These are phyloP conservation scores for Chaetomium sp. DNA, from an alignment of 2,329 filamentous ascomycete genomes.

Conservation along the genomic window DNA sequence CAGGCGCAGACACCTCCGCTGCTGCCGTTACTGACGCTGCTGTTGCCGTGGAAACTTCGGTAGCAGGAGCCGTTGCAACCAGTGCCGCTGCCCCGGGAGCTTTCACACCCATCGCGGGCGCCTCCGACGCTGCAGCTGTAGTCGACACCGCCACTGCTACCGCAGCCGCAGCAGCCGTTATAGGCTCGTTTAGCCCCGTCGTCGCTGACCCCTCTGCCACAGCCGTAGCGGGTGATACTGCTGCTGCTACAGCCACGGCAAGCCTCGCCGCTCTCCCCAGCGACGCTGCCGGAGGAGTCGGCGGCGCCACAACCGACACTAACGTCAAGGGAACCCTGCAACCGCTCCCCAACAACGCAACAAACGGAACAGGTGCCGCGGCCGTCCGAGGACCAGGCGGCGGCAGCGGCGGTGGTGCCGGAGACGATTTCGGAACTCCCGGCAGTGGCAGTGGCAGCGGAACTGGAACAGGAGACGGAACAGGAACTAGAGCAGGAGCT, in stretches of 20 bases:
- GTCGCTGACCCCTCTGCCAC: background rate
- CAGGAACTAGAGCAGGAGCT: background rate
- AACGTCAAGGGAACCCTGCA: background rate
- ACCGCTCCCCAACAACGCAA: background rate
- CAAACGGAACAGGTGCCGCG: background rate
- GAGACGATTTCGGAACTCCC: too few relatives aligned
- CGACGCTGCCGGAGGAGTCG: background rate
- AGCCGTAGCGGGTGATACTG: background rate
- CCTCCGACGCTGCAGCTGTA: background rate
- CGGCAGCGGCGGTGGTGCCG: background rate
- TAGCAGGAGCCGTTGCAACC: background rate
- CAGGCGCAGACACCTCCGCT: background rate
- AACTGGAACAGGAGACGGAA: background rate
- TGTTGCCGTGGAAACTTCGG: background rate
- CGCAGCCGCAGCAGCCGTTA: background rate
- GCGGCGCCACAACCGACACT: background rate
- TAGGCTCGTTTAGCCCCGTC: conserved; percentile 10
- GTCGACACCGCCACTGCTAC: background rate
- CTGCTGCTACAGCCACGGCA: background rate
- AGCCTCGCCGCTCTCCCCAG: background rate
- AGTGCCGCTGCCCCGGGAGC: background rate
- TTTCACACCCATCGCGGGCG: conserved; percentile 1
- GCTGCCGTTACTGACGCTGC: background rate
- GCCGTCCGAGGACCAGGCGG: background rate
- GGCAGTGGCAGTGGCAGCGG: background rate